A percentile compares a stretch with the other conserved stretches of the same genome.
These are phyloP conservation scores for Geosmithia putterillii DNA, from an alignment of 2,329 filamentous ascomycete species.

Conservation along the genomic window DNA sequence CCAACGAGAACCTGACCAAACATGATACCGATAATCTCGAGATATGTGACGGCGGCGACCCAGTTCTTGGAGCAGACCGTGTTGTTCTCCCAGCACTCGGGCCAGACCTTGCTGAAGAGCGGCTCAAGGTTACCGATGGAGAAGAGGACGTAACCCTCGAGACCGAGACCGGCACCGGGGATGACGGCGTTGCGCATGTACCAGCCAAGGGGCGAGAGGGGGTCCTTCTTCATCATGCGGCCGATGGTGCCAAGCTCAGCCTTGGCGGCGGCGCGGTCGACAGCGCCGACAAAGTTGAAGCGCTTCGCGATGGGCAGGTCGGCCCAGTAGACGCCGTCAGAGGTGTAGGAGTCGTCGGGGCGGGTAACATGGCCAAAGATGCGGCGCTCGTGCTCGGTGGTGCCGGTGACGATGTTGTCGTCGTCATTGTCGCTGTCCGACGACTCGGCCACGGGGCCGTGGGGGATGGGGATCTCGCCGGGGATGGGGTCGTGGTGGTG, in stretches of 20 bases:
- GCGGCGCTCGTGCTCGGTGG: slow-evolving; percentile 37
- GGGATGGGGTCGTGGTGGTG: slow-evolving; percentile 24
- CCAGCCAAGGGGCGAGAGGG: slow-evolving; percentile 69
- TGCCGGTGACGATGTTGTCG: slow-evolving; percentile 27
- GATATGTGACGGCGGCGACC: slow-evolving; percentile 75
- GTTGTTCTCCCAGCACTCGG: slow-evolving; percentile 60
- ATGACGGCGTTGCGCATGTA: slow-evolving; percentile 88
- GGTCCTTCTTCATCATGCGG: slow-evolving; percentile 75
- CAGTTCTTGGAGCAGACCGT: slow-evolving; percentile 65
- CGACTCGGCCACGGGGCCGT: slow-evolving; percentile 32
- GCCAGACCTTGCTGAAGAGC: slow-evolving; percentile 66
- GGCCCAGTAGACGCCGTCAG: slow-evolving; percentile 83
- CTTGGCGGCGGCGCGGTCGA: slow-evolving; percentile 58
- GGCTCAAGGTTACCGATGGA: slow-evolving; percentile 89
- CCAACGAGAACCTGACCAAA: slow-evolving; percentile 83
- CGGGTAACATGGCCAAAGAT: slow-evolving; percentile 72
- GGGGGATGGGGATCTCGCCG: slow-evolving; percentile 44
- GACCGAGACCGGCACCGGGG: slow-evolving; percentile 79
- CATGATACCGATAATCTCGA: slow-evolving; percentile 93
- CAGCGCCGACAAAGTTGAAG: slow-evolving; percentile 60
- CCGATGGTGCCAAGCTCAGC: slow-evolving; percentile 57
- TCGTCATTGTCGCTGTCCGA: slow-evolving; percentile 32
- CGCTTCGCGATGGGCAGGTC: slow-evolving; percentile 64
- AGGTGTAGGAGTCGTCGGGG: slow-evolving; percentile 78
- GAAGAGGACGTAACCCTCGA: slow-evolving; percentile 94